These are phyloP conservation scores for Solanum sejunctum DNA, from an alignment of 257 asterid species.

Conservation along the genomic window DNA sequence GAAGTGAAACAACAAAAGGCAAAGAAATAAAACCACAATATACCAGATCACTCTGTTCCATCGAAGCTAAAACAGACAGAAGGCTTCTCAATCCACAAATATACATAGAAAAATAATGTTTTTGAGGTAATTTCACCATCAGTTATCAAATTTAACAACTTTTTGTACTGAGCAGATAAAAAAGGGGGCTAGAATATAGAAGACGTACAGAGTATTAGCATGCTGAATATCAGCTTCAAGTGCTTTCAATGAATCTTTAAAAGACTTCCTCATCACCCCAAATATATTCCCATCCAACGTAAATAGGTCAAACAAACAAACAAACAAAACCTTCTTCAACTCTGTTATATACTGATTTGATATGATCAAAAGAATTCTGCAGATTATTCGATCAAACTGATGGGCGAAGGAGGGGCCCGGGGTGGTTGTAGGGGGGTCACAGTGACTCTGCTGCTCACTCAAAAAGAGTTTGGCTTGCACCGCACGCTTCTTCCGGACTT, in stretches of 20 bases:
- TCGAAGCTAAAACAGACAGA: no score
- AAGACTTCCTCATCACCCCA: conserved; percentile 62
- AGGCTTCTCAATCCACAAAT: neutral
- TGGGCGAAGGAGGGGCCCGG: neutral
- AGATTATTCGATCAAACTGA: neutral
- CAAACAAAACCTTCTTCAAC: neutral
- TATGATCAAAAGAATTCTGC: neutral
- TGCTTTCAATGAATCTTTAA: conserved; percentile 80
- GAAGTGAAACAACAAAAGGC: neutral
- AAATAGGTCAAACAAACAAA: neutral
- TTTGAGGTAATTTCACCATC: neutral
- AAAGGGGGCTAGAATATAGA: neutral
- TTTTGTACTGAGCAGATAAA: neutral
- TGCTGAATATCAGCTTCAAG: conserved; percentile 95
- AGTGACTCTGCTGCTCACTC: neutral
- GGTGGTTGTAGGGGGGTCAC: neutral
- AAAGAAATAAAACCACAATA: neutral
- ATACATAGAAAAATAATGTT: neutral
- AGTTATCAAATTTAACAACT: neutral
- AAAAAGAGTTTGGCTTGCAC: conserved; percentile 30
- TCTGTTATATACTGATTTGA: neutral
- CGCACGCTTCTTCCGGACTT: conserved; percentile 36
- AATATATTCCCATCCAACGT: conserved; percentile 35
- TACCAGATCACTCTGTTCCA: neutral
- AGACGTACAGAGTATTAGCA: conserved; percentile 75